Evolutionary conservation across 73 alveolate genomes (phyloP).

Genomic region (Paramecium caudatum): DNA sequence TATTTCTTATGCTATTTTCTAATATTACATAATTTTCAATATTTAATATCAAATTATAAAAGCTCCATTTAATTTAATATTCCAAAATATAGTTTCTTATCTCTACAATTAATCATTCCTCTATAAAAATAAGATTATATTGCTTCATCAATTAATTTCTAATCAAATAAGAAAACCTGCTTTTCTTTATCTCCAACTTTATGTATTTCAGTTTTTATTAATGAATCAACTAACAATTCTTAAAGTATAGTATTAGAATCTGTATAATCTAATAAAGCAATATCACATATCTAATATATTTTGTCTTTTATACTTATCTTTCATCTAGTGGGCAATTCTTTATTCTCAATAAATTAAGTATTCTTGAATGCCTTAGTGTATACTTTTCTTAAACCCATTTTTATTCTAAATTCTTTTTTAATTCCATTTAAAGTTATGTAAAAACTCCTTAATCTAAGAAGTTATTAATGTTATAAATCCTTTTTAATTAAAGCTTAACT

Average conservation of each 20-base stretch:
- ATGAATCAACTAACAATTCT: neutral
- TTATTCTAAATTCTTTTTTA: neutral
- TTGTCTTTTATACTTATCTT: neutral
- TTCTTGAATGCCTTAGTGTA: neutral
- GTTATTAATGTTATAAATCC: neutral
- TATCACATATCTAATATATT: neutral
- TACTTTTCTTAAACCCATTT: slow-evolving; percentile 3
- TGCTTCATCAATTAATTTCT: slow-evolving; percentile 8
- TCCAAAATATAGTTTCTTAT: neutral
- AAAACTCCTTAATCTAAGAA: neutral
- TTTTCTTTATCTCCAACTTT: neutral
- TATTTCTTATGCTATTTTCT: slow-evolving; percentile 34
- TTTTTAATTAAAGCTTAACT: neutral
- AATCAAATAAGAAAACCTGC: neutral
- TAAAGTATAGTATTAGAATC: neutral
- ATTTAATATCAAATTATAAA: neutral
- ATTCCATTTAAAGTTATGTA: neutral
- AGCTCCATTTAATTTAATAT: neutral
- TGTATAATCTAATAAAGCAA: neutral
- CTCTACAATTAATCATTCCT: neutral
- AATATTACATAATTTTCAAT: neutral
- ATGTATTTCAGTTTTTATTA: neutral
- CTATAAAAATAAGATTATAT: neutral
- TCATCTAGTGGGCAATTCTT: slow-evolving; percentile 3
- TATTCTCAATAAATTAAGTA: neutral